phyloP scores from a whole-genome alignment of 352 stramenopile species.

The Globisporangium camurandrum region DNA sequence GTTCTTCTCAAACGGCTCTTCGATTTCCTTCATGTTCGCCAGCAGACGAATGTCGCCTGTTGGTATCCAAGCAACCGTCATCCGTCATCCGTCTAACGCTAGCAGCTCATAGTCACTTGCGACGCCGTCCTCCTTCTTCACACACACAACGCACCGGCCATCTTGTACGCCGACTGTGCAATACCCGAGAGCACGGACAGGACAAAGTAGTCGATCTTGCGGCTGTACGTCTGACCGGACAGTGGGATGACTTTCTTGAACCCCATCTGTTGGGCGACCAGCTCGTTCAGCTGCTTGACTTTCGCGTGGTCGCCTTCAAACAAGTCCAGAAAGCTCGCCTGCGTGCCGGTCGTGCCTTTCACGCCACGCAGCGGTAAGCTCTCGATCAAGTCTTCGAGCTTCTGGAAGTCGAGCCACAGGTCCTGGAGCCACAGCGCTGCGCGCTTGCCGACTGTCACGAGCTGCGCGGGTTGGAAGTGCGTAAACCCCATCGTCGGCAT shows the following conservation, averaged over 20 bases:
- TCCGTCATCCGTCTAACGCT: too few species aligned
- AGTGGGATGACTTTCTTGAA: constrained; percentile 97
- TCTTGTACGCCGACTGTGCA: constrained; percentile 98
- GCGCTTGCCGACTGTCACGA: constrained; percentile 98
- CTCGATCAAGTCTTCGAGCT: constrained; percentile 94
- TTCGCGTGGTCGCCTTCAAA: constrained; percentile 99
- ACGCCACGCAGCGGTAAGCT: constrained; percentile 95
- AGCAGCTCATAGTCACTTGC: too few species aligned
- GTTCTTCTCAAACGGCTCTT: constrained; percentile 92
- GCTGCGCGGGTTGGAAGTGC: constrained; percentile 98
- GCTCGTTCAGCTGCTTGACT: constrained; percentile 92
- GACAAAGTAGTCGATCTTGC: constrained; percentile 98
- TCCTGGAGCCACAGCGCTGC: constrained; percentile 98
- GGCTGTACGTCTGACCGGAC: constrained; percentile 98
- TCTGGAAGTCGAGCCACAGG: constrained; percentile 94
- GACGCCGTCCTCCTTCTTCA: too few species aligned
- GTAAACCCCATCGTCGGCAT: constrained; percentile 98
- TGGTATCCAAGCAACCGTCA: too few species aligned
- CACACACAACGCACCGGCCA: constrained; percentile 70
- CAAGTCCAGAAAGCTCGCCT: constrained; percentile 98
- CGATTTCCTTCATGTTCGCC: constrained; percentile 99
- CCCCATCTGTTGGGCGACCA: constrained; percentile 96
- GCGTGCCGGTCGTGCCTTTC: constrained; percentile 98
- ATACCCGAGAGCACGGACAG: constrained; percentile 95
- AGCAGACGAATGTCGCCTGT: constrained; percentile 96